Conservation (phyloP, 2,329 filamentous ascomycete species). For the Botryotinia convoluta region DNA sequence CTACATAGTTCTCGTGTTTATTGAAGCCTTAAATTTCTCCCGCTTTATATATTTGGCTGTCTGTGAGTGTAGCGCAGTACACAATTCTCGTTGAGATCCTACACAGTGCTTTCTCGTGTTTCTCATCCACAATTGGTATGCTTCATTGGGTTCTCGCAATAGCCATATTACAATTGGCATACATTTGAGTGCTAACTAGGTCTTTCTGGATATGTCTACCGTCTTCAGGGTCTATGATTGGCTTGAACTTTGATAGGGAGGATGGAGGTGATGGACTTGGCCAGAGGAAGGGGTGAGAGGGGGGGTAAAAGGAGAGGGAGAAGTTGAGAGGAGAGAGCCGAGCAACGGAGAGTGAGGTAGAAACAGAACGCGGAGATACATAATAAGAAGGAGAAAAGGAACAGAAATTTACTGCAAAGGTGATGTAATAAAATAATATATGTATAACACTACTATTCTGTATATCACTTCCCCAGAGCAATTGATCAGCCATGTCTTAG, state of each 20-base stretch:
- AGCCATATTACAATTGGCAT: neutral
- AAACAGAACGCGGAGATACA: neutral
- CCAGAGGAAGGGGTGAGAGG: neutral
- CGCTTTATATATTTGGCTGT: neutral
- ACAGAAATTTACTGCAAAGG: neutral
- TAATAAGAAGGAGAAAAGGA: neutral
- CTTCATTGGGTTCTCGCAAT: neutral
- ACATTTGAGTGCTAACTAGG: neutral
- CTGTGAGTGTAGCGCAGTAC: neutral
- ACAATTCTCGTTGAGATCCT: neutral
- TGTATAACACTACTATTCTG: neutral
- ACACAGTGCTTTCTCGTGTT: neutral
- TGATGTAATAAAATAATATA: neutral
- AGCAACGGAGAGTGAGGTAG: neutral
- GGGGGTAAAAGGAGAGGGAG: neutral
- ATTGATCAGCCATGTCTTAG: neutral
- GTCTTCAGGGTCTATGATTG: neutral
- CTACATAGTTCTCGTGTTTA: neutral
- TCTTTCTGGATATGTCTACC: neutral
- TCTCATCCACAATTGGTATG: neutral
- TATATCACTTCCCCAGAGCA: neutral
- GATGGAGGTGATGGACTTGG: neutral
- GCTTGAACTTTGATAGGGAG: neutral
- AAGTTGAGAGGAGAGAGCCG: too few species aligned
- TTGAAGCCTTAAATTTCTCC: neutral